Percentiles rank a stretch among this genome's conserved stretches.
These are phyloP conservation scores for Cutaneotrichosporon spelunceum DNA, from an alignment of 1,284 basidiomycete genomes.

Conservation along the genomic window DNA sequence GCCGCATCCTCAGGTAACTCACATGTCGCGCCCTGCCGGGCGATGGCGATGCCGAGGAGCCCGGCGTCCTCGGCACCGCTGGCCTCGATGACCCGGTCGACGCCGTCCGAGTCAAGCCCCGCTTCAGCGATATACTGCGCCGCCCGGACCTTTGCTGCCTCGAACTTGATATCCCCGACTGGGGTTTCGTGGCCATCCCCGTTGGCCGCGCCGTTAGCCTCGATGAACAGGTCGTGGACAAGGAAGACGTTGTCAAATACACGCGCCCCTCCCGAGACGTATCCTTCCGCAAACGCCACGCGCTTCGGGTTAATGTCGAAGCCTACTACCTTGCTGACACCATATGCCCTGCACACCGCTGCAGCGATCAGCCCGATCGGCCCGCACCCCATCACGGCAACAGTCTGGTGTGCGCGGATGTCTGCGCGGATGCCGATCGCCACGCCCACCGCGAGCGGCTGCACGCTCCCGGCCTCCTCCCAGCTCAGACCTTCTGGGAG, in stretches of 20 bases:
- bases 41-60: slow-evolving; percentile 57
- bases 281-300: slow-evolving; percentile 79
- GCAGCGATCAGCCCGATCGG: slow-evolving; percentile 54
- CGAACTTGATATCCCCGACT: slow-evolving; percentile 42
- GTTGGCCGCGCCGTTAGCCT: slow-evolving; percentile 22
- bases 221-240: slow-evolving; percentile 25
- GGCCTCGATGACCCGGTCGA: slow-evolving; percentile 63
- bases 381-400: slow-evolving; percentile 50
- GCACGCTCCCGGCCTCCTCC: slow-evolving; percentile 63
- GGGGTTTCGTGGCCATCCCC: slow-evolving; percentile 28
- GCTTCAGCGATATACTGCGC: slow-evolving; percentile 31
- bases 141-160: slow-evolving; percentile 37
- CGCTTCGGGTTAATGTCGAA: slow-evolving; percentile 72
- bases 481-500: slow-evolving; percentile 51
- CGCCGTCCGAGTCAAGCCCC: slow-evolving; percentile 51
- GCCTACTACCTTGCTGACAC: slow-evolving; percentile 45
- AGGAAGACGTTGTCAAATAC: slow-evolving; percentile 47
- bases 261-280: slow-evolving; percentile 52
- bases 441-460: slow-evolving; percentile 68
- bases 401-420: slow-evolving; percentile 41
- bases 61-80: slow-evolving; percentile 63
- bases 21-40: slow-evolving; percentile 60
- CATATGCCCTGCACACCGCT: slow-evolving; percentile 55
- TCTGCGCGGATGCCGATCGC: slow-evolving; percentile 45
- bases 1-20: slow-evolving; percentile 18